A percentile compares a stretch with the other conserved stretches of the same genome.
Conservation (phyloP, 441 rosid species). For the Erysimum pusillum region DNA sequence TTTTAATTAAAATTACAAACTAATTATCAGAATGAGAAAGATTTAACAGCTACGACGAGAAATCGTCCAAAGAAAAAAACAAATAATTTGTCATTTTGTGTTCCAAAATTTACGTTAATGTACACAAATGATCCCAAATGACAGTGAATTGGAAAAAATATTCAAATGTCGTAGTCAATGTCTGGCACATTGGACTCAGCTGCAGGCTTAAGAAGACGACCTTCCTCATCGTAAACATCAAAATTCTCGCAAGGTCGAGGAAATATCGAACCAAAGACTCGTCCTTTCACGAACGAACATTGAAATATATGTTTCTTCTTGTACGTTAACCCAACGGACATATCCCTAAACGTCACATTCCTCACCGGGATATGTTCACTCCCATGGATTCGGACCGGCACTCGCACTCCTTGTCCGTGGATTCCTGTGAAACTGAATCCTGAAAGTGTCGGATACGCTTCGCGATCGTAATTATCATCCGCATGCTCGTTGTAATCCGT, state of each 20-base stretch:
- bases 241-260: constrained; percentile 91
- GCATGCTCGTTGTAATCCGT: constrained; percentile 98
- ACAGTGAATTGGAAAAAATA: constrained; percentile 11
- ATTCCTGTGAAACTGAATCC: constrained; percentile 79
- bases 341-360: constrained; percentile 78
- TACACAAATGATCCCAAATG: constrained; percentile 34
- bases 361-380: constrained; percentile 79
- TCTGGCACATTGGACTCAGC: constrained; percentile 72
- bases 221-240: constrained; percentile 78
- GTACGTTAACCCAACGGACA: constrained; percentile 83
- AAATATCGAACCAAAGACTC: constrained; percentile 81
- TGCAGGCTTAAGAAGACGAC: constrained; percentile 65
- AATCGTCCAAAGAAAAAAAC: neutral
- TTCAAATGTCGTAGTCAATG: constrained; percentile 76
- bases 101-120: constrained; percentile 39
- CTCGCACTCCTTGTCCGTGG: constrained; percentile 88
- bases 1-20: neutral
- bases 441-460: constrained; percentile 68
- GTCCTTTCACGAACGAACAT: constrained; percentile 86
- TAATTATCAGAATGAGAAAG: constrained; percentile 10
- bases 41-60: neutral
- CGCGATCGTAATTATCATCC: constrained; percentile 71
- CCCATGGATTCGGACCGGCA: constrained; percentile 93
- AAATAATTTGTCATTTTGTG: neutral
- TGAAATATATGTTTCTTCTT: constrained; percentile 96